Evolutionary conservation across 352 stramenopile genomes (phyloP), one percentile per base, ranked within the genome.

Genomic region (Phytophthora nicotianae): DNA sequence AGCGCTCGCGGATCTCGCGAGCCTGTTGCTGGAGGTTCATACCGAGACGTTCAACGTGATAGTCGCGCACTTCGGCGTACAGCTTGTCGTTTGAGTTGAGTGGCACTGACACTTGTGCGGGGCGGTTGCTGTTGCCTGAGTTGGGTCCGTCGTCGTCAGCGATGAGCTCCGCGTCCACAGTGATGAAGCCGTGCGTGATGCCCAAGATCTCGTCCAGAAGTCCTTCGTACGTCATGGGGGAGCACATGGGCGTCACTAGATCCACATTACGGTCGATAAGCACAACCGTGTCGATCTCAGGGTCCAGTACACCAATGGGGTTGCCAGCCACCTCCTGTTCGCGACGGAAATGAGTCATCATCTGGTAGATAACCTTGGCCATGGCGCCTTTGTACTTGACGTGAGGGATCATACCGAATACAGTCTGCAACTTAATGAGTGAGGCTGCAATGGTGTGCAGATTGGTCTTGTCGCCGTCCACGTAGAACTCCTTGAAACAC

Each of bases 161-260:
- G 46, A 93, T 80, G 13, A 95, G 69, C 37, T 94, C 84, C 0
- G 83, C 65, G 52, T 93, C 85, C 24, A 93, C 83, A 2, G 79
- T 89, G 50, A 95, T 78, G 50, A 93, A 92, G n/a, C 91, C 89
- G 71, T 96, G 83, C 23, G 94, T 90, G 72, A 99, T 98, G 58
- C 92, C 91, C 8, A 99, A 43, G 19, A 98, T 89, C 74, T 99
- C 93, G 70, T 99, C 96, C 27, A 99, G 74, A 17, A 99, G 71
- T 7, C 96, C 96, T 81, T 99, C 97, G 67, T 99, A 99, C 5
- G 97, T 99, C 26, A 99, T 74, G 2, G 97, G 95, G 24, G 95
- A 98, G 24, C 97, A 90, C 81, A 99, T 95, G 35, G 96, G 95
- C 46, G 96, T 98, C 23, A 98, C 88, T 17, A 98, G 79, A 70